Conservation (phyloP, 2,329 filamentous ascomycete genomes). For the Hypocreales sp. region DNA sequence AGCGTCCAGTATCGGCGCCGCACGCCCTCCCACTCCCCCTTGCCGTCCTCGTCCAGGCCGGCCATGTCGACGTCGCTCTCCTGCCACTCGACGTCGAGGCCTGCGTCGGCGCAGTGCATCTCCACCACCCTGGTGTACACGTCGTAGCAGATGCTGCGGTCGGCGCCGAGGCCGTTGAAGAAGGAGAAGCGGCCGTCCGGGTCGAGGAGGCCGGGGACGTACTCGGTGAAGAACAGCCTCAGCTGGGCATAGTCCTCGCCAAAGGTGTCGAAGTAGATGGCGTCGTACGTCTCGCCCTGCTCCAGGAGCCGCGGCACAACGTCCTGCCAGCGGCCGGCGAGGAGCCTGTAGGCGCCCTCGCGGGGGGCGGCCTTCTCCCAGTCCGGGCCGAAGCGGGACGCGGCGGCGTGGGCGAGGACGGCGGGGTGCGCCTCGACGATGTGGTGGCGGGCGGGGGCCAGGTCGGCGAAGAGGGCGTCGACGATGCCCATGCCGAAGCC, state of each 20-base stretch:
- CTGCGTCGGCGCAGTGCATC: constrained; percentile 78
- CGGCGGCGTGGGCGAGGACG: constrained; percentile 50
- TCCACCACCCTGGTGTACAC: constrained; percentile 89
- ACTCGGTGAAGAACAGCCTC: constrained; percentile 74
- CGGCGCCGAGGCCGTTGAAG: constrained; percentile 83
- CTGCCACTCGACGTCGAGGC: constrained; percentile 79
- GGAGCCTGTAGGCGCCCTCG: constrained; percentile 56
- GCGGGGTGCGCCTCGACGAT: constrained; percentile 76
- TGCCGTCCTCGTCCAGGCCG: constrained; percentile 46
- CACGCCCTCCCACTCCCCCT: constrained; percentile 77
- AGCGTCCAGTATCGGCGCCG: constrained; percentile 82
- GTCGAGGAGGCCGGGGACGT: constrained; percentile 65
- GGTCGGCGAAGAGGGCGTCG: constrained; percentile 58
- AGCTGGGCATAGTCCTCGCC: constrained; percentile 85
- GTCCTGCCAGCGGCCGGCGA: constrained; percentile 64
- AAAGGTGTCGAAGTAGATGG: constrained; percentile 96
- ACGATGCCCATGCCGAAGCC: constrained; percentile 89
- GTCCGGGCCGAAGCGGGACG: constrained; percentile 33
- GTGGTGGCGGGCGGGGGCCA: constrained; percentile 56
- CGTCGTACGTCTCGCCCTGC: constrained; percentile 59
- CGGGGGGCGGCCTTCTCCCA: constrained; percentile 42
- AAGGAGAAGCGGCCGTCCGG: constrained; percentile 65
- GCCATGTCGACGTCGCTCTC: constrained; percentile 57
- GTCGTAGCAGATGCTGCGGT: constrained; percentile 86
- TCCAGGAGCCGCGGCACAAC: constrained; percentile 53